Conservation (phyloP, 2,329 filamentous ascomycete species). For the Chrysosporium queenslandicum region DNA sequence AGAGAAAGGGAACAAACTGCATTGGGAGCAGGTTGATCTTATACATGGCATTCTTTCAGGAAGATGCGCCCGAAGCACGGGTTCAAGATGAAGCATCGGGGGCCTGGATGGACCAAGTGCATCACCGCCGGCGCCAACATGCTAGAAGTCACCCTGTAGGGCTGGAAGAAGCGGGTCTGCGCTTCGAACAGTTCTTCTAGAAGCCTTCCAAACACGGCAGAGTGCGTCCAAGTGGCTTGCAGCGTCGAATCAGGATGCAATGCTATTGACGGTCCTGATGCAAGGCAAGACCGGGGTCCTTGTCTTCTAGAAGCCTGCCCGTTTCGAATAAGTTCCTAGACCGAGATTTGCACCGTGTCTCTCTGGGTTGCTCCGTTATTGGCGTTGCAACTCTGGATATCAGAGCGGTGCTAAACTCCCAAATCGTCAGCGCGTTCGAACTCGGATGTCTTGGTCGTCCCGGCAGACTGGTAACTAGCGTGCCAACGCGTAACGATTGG, state of each 20-base stretch:
- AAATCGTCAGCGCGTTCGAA: not conserved
- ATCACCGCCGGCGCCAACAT: not conserved
- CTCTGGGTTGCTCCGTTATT: not conserved
- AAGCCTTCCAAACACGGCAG: constrained; percentile 3
- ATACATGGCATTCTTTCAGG: not conserved
- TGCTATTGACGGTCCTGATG: not conserved
- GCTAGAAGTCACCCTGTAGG: constrained; percentile 1
- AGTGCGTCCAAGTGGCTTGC: not conserved
- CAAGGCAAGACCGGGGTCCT: not conserved
- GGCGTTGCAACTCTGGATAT: not conserved
- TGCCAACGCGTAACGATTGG: constrained; percentile 4
- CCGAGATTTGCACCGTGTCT: too few species aligned
- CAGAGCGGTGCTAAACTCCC: not conserved
- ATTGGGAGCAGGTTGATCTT: constrained; percentile 1
- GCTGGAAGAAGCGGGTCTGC: constrained; percentile 1
- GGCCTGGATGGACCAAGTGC: not conserved
- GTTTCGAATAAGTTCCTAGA: not conserved
- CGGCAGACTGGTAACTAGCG: constrained; percentile 6
- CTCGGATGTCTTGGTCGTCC: not conserved
- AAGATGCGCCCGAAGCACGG: not conserved
- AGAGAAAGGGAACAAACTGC: not conserved
- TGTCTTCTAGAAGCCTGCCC: constrained; percentile 6
- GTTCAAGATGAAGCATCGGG: not conserved
- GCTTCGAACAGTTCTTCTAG: constrained; percentile 4
- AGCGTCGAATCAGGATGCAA: not conserved